Percentiles rank a stretch among this genome's conserved stretches.
Evolutionary conservation across 192 early-diverging fungal genomes (phyloP).

Genomic region (Funneliformis geosporum): DNA sequence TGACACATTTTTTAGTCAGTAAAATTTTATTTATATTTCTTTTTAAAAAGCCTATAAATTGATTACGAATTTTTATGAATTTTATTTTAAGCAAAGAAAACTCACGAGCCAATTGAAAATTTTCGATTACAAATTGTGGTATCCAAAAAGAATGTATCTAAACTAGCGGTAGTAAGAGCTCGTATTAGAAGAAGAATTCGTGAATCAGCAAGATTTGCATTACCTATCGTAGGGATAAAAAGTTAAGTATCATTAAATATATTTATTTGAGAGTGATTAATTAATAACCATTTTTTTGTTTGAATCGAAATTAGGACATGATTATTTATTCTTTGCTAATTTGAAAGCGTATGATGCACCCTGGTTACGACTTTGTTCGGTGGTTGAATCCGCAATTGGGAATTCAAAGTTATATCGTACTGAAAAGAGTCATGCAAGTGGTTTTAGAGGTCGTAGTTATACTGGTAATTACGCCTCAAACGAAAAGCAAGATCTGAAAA

Average conservation of each 20-base stretch:
- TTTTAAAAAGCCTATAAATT: background rate
- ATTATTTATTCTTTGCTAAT: constrained; percentile 16
- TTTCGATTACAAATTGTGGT: constrained; percentile 12
- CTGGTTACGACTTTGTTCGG: background rate
- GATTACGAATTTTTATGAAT: background rate
- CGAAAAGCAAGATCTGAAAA: background rate
- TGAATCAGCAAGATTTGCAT: constrained; percentile 1
- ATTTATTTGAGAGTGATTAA: background rate
- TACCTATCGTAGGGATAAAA: constrained; percentile 4
- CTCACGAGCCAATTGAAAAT: background rate
- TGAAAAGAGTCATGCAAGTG: background rate
- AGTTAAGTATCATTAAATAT: background rate
- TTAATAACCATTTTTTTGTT: background rate
- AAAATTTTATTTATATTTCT: background rate
- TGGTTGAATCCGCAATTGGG: background rate
- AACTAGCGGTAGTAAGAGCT: constrained; percentile 13
- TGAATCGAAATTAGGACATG: constrained; percentile 9
- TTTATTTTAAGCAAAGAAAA: constrained; percentile 9
- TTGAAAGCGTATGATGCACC: background rate
- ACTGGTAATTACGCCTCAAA: background rate
- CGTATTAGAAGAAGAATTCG: constrained; percentile 14
- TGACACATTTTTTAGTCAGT: constrained; percentile 12
- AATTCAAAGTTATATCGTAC: constrained; percentile 8
- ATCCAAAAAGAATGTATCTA: constrained; percentile 17
- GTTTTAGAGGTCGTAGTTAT: too few relatives aligned